Percentiles rank a stretch among this genome's conserved stretches.
phyloP scores from a whole-genome alignment of 2,329 filamentous ascomycete genomes.

The Verticillium albo-atrum region DNA sequence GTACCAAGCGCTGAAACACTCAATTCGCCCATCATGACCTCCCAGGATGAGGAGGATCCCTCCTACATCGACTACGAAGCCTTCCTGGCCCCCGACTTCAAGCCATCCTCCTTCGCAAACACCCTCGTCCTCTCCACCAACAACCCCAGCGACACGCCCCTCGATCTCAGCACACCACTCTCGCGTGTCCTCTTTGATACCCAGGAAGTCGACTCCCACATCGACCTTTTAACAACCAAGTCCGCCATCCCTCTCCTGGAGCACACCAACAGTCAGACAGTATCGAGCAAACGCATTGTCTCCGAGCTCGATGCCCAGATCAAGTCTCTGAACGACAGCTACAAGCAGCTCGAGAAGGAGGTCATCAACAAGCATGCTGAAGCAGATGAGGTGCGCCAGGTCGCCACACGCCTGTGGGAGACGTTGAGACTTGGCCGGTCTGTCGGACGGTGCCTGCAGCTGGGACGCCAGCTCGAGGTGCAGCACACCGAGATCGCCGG shows the following conservation, averaged over 20 bases:
- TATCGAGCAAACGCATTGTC: constrained; percentile 68
- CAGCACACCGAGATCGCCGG: constrained; percentile 68
- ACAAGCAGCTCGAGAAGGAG: constrained; percentile 79
- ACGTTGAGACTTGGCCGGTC: constrained; percentile 73
- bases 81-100: constrained; percentile 81
- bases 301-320: constrained; percentile 77
- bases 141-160: constrained; percentile 80
- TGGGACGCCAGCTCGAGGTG: constrained; percentile 84
- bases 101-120: constrained; percentile 79
- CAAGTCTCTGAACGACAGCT: constrained; percentile 75
- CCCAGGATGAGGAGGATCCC: constrained; percentile 48
- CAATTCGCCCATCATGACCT: constrained; percentile 19
- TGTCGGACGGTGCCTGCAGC: constrained; percentile 71
- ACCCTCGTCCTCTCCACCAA: constrained; percentile 84
- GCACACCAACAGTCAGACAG: constrained; percentile 70
- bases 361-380: constrained; percentile 81
- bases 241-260: constrained; percentile 76
- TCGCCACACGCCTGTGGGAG: constrained; percentile 74
- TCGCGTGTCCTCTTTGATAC: constrained; percentile 93
- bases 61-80: constrained; percentile 96
- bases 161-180: constrained; percentile 91
- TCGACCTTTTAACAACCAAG: constrained; percentile 82
- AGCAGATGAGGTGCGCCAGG: constrained; percentile 75
- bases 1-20: not conserved
- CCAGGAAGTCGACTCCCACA: constrained; percentile 94